Conservation (phyloP, 768 basidiomycete genomes). For the Scleroderma bovista region DNA sequence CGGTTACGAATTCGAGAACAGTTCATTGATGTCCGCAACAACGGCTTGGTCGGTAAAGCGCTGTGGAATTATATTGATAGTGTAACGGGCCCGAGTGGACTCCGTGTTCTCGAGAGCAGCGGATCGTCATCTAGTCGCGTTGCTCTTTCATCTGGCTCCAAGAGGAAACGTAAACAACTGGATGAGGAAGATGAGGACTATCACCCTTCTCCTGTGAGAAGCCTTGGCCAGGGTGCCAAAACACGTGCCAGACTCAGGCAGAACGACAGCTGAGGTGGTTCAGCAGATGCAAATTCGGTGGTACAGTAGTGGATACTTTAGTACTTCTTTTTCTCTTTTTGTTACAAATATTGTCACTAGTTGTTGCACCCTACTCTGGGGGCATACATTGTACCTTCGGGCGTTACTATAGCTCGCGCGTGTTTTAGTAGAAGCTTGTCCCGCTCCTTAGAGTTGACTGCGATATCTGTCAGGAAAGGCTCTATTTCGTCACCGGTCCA, state of each 20-base stretch:
- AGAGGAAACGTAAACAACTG: constrained; percentile 27
- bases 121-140: constrained; percentile 8
- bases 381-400: constrained; percentile 68
- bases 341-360: constrained; percentile 20
- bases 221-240: constrained; percentile 33
- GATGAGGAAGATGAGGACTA: constrained; percentile 40
- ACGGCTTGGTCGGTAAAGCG: constrained; percentile 45
- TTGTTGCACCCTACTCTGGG: constrained; percentile 58
- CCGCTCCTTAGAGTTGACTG: constrained; percentile 77
- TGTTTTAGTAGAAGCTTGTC: constrained; percentile 87
- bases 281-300: background rate
- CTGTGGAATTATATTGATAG: constrained; percentile 55
- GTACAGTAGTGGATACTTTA: background rate
- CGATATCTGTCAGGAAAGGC: constrained; percentile 79
- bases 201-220: constrained; percentile 38
- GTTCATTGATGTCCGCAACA: constrained; percentile 63
- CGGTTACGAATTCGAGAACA: constrained; percentile 49
- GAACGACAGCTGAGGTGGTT: constrained; percentile 5
- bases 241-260: constrained; percentile 38
- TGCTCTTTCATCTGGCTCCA: constrained; percentile 9
- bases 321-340: background rate
- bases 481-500: constrained; percentile 79
- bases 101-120: constrained; percentile 23
- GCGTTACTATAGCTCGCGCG: constrained; percentile 69
- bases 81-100: constrained; percentile 28